phyloP scores from a whole-genome alignment of 78 protist species.

The Dictyostelium firmibasis region DNA sequence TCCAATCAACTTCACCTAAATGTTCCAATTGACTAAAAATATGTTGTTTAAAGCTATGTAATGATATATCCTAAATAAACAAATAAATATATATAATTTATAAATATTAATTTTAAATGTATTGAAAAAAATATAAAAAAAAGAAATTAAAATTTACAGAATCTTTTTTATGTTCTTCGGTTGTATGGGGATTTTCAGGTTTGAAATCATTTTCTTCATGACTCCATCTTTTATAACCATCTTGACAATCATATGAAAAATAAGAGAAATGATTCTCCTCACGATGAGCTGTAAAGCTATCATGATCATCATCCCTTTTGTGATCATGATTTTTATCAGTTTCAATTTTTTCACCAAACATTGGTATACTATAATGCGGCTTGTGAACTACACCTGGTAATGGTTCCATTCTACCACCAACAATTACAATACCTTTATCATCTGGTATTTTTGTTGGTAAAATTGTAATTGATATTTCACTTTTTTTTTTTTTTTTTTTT shows the following conservation, averaged over 20 bases:
- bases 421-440: conserved; percentile 53
- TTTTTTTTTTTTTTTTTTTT: not conserved
- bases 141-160: not conserved
- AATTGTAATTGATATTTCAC: conserved; percentile 41
- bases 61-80: not conserved
- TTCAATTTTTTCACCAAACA: not conserved
- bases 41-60: conserved; percentile 65
- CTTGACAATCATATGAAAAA: conserved; percentile 37
- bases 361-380: conserved; percentile 8
- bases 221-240: conserved; percentile 41
- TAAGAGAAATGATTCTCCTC: conserved; percentile 52
- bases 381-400: not conserved
- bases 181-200: conserved; percentile 28
- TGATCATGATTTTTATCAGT: not conserved
- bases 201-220: conserved; percentile 60
- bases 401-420: conserved; percentile 63
- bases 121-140: too few relatives aligned
- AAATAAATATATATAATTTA: not conserved
- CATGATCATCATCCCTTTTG: not conserved
- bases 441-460: not conserved
- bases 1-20: conserved; percentile 80
- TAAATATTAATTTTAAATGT: too few relatives aligned
- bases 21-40: conserved; percentile 40
- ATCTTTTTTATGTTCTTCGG: conserved; percentile 34
- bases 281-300: not conserved